Evolutionary conservation across 768 basidiomycete species (phyloP), one percentile per base, ranked within the genome.

Genomic region (Hydnum rufescens): DNA sequence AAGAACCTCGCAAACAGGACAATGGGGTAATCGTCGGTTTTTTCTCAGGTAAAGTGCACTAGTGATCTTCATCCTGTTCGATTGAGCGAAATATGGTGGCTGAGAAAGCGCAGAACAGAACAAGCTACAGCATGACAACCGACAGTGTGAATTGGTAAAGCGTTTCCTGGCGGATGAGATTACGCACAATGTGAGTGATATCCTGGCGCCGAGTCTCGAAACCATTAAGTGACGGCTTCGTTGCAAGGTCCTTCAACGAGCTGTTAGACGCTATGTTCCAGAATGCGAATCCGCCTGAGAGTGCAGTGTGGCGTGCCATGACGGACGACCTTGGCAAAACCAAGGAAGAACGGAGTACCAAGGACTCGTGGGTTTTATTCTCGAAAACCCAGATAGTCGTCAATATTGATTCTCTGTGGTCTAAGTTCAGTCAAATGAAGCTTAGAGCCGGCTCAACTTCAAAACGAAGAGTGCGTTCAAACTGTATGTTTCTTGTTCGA

Each of bases 191-290:
- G 88, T 89, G 39, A 59, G 73, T 47, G 36, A 39, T 61, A 16
- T 3, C 32, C 23, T 30, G 13, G 4, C 25, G 29, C 18, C 39
- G 22, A 26, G 32, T 30, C 52, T 2, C 23, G 25, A 5, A 19
- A 13, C 29, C n/a, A 8, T 3, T 53, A 43, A 57, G 26, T 34
- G 13, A 52, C n/a, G n/a, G 51, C 52, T 30, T 32, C 6, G 28
- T 16, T 32, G n/a, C 34, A 56, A 92, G 88, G 83, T n/a, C 86
- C 2, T 92, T 95, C 68, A 93, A 95, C 63, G 87, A 89, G 61
- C 89, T 93, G 63, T 71, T 95, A 30, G 88, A 90, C 57, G 77
- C 74, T 16, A 86, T 93, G 84, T 93, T 79, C 65, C 80, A 82
- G 49, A 86, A 90, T 54, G 76, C 75, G 26, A 75, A 81, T 55